Conservation (phyloP, 129 eudicot genomes). For the Centella asiatica region DNA sequence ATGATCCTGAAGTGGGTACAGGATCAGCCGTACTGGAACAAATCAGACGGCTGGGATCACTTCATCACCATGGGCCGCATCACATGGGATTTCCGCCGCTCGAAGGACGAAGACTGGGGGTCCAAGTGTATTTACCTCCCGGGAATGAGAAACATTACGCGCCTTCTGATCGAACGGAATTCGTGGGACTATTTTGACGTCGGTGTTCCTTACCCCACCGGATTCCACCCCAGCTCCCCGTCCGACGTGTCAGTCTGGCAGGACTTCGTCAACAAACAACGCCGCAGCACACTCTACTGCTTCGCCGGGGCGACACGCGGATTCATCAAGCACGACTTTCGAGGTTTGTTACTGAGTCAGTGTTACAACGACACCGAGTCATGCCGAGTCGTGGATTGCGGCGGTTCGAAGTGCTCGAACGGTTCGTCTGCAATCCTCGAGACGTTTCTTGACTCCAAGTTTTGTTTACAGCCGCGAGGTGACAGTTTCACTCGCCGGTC, state of each 20-base stretch:
- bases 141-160: slow-evolving; percentile 73
- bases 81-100: slow-evolving; percentile 90
- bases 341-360: slow-evolving; percentile 52
- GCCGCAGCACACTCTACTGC: slow-evolving; percentile 44
- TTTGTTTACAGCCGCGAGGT: slow-evolving; percentile 85
- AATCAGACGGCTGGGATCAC: slow-evolving; percentile 79
- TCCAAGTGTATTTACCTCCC: slow-evolving; percentile 65
- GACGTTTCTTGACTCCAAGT: slow-evolving; percentile 70
- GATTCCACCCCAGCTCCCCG: slow-evolving; percentile 71
- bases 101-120: slow-evolving; percentile 65
- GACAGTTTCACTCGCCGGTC: slow-evolving; percentile 93
- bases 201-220: slow-evolving; percentile 96
- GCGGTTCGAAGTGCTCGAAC: slow-evolving; percentile 62
- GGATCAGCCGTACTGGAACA: slow-evolving; percentile 41
- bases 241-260: slow-evolving; percentile 63
- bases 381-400: slow-evolving; percentile 78
- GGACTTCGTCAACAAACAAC: slow-evolving; percentile 48
- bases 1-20: slow-evolving; percentile 60
- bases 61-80: slow-evolving; percentile 82
- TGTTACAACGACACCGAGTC: slow-evolving; percentile 48
- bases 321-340: slow-evolving; percentile 59
- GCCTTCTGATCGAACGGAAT: slow-evolving; percentile 67
- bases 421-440: slow-evolving; percentile 60
- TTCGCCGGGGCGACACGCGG: slow-evolving; percentile 96
- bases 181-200: slow-evolving; percentile 95